A percentile compares a stretch with the other conserved stretches of the same genome.
Conservation (phyloP, 169 alveolate species). For the Plasmodium coatneyi region DNA sequence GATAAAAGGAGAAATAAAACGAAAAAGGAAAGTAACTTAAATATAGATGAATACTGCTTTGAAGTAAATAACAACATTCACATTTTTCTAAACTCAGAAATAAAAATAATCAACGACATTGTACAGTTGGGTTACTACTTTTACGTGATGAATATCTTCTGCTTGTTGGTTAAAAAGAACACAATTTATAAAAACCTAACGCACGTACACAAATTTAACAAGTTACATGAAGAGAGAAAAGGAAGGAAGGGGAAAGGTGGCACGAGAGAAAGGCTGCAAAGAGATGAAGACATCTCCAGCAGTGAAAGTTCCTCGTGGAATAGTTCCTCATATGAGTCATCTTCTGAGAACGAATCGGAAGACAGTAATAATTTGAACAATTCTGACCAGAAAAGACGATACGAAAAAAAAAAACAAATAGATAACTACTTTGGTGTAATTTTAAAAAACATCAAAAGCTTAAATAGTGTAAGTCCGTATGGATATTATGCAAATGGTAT, state of each 20-base stretch:
- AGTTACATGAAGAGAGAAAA: constrained; percentile 31
- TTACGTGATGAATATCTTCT: constrained; percentile 66
- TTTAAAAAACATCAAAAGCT: constrained; percentile 60
- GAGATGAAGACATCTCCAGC: constrained; percentile 7
- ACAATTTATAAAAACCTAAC: constrained; percentile 67
- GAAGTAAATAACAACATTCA: constrained; percentile 79
- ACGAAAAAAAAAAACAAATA: constrained; percentile 46
- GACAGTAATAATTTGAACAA: constrained; percentile 15
- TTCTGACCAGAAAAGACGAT: constrained; percentile 10
- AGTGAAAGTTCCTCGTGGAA: constrained; percentile 6
- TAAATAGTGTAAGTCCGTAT: constrained; percentile 62
- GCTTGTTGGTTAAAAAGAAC: constrained; percentile 61
- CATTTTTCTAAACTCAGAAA: constrained; percentile 74
- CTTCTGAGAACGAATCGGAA: constrained; percentile 16
- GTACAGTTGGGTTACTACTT: constrained; percentile 73
- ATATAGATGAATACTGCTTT: constrained; percentile 70
- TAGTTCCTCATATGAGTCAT: not conserved
- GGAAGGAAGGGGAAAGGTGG: not conserved
- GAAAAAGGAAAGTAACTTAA: constrained; percentile 51
- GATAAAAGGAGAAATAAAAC: constrained; percentile 50
- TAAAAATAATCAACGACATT: constrained; percentile 75
- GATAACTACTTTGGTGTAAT: constrained; percentile 75
- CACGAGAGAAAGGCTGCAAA: constrained; percentile 7
- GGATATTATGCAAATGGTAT: constrained; percentile 80
- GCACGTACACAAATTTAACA: constrained; percentile 74